Percentiles rank a stretch among this genome's conserved stretches.
phyloP scores from a whole-genome alignment of 306 rosid species.

The Lablab purpureus region DNA sequence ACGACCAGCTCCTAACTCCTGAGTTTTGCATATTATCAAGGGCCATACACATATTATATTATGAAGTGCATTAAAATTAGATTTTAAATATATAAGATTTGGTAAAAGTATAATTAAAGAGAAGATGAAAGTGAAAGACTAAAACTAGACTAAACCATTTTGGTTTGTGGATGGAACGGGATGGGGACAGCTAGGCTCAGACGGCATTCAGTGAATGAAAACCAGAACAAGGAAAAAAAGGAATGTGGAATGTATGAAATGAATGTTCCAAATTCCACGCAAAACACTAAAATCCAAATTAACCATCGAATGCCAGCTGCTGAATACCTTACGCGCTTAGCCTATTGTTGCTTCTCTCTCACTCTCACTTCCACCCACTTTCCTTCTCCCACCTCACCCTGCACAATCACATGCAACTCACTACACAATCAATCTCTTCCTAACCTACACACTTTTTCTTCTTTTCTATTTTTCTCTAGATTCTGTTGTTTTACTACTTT shows the following conservation, averaged over 20 bases:
- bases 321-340: constrained; percentile 15
- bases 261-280: not conserved
- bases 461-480: too few relatives aligned
- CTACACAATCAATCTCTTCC: not conserved
- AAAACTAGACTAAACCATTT: not conserved
- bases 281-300: not conserved
- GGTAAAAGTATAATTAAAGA: too few relatives aligned
- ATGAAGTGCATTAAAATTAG: too few relatives aligned
- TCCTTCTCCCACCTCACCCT: not conserved
- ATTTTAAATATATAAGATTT: too few relatives aligned
- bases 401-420: not conserved
- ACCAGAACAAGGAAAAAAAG: not conserved
- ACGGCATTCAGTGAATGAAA: not conserved
- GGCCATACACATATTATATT: too few relatives aligned
- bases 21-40: too few relatives aligned
- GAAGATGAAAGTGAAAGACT: too few relatives aligned
- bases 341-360: not conserved
- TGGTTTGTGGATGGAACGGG: not conserved
- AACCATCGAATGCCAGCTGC: not conserved
- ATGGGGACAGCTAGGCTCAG: not conserved
- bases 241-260: not conserved
- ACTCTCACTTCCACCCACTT: not conserved
- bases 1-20: too few relatives aligned
- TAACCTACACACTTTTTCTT: not conserved
- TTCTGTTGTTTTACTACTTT: not conserved